phyloP scores from a whole-genome alignment of 2,329 filamentous ascomycete genomes.

The Ilyonectria robusta region DNA sequence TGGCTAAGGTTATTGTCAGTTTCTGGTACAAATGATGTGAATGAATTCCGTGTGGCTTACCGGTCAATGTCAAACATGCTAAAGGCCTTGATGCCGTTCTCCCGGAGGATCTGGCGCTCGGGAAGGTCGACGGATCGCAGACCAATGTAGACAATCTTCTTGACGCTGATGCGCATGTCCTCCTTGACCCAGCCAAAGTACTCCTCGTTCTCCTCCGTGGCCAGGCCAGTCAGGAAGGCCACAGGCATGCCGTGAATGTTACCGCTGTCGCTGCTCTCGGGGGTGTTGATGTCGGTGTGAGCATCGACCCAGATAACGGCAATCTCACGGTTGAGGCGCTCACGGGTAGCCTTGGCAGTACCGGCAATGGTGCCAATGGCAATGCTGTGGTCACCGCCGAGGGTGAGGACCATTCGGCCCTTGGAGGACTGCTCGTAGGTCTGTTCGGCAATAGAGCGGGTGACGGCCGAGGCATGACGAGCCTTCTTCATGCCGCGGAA shows the following conservation, averaged over 20 bases:
- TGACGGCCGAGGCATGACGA: constrained; percentile 87
- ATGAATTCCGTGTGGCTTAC: constrained; percentile 60
- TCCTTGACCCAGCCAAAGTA: constrained; percentile 91
- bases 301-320: constrained; percentile 99
- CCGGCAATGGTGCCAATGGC: constrained; percentile 95
- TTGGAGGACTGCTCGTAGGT: constrained; percentile 88
- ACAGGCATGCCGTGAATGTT: constrained; percentile 99
- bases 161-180: constrained; percentile 77
- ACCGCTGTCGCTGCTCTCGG: constrained; percentile 88
- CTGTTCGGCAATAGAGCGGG: constrained; percentile 82
- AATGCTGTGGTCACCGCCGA: constrained; percentile 96
- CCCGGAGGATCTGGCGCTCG: constrained; percentile 92
- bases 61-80: constrained; percentile 98
- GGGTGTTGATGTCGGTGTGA: constrained; percentile 97
- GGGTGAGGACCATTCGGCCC: constrained; percentile 90
- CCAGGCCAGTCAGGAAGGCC: constrained; percentile 89
- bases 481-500: constrained; percentile 97
- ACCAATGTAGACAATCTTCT: constrained; percentile 97
- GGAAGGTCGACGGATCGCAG: constrained; percentile 92
- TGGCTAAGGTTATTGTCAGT: constrained; percentile 66
- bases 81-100: constrained; percentile 94
- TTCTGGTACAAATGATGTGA: not conserved
- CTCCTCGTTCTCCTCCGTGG: constrained; percentile 80
- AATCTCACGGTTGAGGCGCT: constrained; percentile 85
- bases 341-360: constrained; percentile 86